A percentile compares a stretch with the other conserved stretches of the same genome.
Conservation (phyloP, 805 yeast species). For the Teunomyces atbi region DNA sequence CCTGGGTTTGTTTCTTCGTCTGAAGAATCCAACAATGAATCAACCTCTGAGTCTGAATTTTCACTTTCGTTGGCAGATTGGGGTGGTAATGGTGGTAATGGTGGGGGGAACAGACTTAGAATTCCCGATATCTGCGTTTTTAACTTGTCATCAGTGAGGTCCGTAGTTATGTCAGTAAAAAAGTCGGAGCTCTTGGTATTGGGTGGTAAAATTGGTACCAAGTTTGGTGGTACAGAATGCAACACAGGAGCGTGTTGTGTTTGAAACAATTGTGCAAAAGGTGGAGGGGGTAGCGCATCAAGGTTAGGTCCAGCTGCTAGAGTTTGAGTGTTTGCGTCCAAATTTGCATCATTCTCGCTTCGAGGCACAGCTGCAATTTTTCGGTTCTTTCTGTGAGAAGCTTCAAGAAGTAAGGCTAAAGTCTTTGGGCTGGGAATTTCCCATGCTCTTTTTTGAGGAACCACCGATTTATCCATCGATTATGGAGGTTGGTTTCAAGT, state of each 20-base stretch:
- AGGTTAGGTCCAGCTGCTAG: background rate
- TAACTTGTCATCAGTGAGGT: conserved; percentile 12
- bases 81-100: conserved; percentile 36
- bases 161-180: conserved; percentile 30
- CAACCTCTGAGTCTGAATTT: conserved; percentile 3
- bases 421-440: conserved; percentile 16
- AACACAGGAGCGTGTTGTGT: conserved; percentile 9
- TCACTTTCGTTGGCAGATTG: conserved; percentile 4
- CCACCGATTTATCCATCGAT: conserved; percentile 3
- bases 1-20: conserved; percentile 2
- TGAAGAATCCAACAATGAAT: conserved; percentile 2
- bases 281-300: background rate
- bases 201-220: conserved; percentile 34
- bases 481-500: background rate
- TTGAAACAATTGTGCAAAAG: background rate
- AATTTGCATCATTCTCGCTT: conserved; percentile 4
- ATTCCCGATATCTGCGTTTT: conserved; percentile 22
- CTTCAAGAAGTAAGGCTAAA: conserved; percentile 12
- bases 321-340: conserved; percentile 2
- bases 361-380: conserved; percentile 2
- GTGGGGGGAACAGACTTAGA: conserved; percentile 36
- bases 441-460: conserved; percentile 10
- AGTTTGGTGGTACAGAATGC: conserved; percentile 37
- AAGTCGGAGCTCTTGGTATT: conserved; percentile 32
- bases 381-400: conserved; percentile 1